Conservation (phyloP, 2,329 filamentous ascomycete genomes). For the Diaporthe aspalathi region DNA sequence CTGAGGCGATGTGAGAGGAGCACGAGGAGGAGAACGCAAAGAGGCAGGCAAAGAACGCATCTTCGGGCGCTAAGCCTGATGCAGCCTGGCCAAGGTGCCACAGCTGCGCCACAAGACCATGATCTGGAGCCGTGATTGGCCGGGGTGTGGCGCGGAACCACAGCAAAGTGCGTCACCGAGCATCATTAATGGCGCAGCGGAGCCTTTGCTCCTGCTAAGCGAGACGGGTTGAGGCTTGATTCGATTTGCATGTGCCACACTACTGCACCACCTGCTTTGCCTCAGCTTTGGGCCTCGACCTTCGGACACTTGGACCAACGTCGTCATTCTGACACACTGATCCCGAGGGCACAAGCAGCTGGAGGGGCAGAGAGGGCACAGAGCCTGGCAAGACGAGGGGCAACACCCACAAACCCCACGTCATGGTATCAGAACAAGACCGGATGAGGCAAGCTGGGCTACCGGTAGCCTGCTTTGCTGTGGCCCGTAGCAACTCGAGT, state of each 20-base stretch:
- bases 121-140: not conserved
- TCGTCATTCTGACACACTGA: slow-evolving; percentile 25
- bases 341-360: not conserved
- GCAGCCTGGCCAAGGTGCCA: not conserved
- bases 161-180: slow-evolving; percentile 4
- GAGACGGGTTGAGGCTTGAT: slow-evolving; percentile 4
- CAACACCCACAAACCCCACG: slow-evolving; percentile 18
- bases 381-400: not conserved
- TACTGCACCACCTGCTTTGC: not conserved
- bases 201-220: slow-evolving; percentile 19
- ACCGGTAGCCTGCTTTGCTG: not conserved
- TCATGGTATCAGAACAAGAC: slow-evolving; percentile 6
- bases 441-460: slow-evolving; percentile 16
- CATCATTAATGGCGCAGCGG: not conserved
- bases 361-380: not conserved
- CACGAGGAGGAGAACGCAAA: not conserved
- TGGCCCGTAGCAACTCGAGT: not conserved
- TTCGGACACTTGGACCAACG: slow-evolving; percentile 15
- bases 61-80: not conserved
- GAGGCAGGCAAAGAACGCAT: not conserved
- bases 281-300: not conserved
- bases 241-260: slow-evolving; percentile 26
- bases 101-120: slow-evolving; percentile 23
- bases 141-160: not conserved
- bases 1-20: not conserved